Conservation (phyloP, 495 filamentous ascomycete species). For the Aspergillus mulundensis region DNA sequence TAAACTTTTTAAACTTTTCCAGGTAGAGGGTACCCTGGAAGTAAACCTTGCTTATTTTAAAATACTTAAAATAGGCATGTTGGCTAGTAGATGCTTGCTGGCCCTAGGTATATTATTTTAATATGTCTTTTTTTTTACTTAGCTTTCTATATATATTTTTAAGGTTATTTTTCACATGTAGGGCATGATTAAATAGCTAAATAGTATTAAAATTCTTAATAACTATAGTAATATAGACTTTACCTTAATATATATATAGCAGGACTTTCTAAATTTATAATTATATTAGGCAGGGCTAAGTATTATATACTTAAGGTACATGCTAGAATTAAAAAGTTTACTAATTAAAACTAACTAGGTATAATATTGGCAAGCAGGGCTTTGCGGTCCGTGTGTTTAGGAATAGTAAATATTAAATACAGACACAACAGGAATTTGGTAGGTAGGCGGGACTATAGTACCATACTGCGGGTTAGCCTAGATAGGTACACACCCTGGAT, state of each 20-base stretch:
- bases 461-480: slow-evolving; percentile 10
- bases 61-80: slow-evolving; percentile 5
- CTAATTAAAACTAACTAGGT: neutral
- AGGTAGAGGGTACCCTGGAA: slow-evolving; percentile 1
- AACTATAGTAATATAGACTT: neutral
- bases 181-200: slow-evolving; percentile 6
- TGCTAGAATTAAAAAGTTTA: slow-evolving; percentile 4
- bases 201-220: slow-evolving; percentile 12
- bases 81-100: slow-evolving; percentile 8
- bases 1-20: slow-evolving; percentile 4
- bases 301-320: slow-evolving; percentile 8
- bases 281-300: slow-evolving; percentile 4
- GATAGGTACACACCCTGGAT: too few relatives aligned
- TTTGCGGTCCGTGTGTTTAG: slow-evolving; percentile 12
- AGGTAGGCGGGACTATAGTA: neutral
- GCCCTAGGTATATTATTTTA: slow-evolving; percentile 12
- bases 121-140: slow-evolving; percentile 1
- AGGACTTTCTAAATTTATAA: slow-evolving; percentile 6
- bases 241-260: neutral
- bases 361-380: slow-evolving; percentile 10
- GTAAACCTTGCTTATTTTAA: slow-evolving; percentile 12
- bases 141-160: slow-evolving; percentile 10
- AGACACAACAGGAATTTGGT: neutral
- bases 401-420: slow-evolving; percentile 9
- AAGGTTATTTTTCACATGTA: slow-evolving; percentile 5